Conservation (phyloP, 2,329 filamentous ascomycete species). For the Penicillium sp. region DNA sequence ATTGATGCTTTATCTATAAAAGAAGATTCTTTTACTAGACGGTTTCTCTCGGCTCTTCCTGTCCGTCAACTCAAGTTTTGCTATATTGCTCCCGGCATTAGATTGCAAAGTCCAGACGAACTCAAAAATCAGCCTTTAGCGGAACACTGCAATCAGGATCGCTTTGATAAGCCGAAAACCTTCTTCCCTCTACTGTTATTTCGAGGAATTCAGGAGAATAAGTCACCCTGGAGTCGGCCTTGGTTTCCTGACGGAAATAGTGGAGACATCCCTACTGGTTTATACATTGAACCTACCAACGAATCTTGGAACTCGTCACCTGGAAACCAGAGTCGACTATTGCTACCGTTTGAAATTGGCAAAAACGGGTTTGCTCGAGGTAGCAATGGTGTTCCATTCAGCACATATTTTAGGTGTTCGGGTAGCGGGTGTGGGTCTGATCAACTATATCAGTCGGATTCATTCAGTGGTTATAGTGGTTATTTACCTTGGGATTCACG, state of each 20-base stretch:
- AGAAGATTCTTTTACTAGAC: too few relatives aligned
- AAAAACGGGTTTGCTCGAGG: constrained; percentile 20
- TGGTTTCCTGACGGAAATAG: constrained; percentile 14
- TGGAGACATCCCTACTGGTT: constrained; percentile 18
- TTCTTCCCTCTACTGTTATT: constrained; percentile 12
- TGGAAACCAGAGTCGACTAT: constrained; percentile 25
- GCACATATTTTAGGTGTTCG: neutral
- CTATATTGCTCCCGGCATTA: too few relatives aligned
- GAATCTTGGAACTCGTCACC: constrained; percentile 8
- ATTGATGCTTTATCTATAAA: too few relatives aligned
- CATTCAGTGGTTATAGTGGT: constrained; percentile 23
- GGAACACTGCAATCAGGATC: too few relatives aligned
- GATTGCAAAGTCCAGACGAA: too few relatives aligned
- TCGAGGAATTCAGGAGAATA: constrained; percentile 12
- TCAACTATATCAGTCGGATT: constrained; percentile 25
- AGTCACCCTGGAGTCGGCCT: constrained; percentile 16
- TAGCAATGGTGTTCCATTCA: constrained; percentile 24
- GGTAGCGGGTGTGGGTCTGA: neutral
- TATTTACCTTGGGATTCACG: constrained; percentile 14
- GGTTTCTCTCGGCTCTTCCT: too few relatives aligned
- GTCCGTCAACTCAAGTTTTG: too few relatives aligned
- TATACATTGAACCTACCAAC: constrained; percentile 22
- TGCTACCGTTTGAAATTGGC: constrained; percentile 27
- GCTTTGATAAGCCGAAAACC: neutral
- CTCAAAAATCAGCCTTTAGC: too few relatives aligned